Evolutionary conservation across 257 asterid genomes (phyloP), one percentile per base, ranked within the genome.

Genomic region (Solanum lignicaule): DNA sequence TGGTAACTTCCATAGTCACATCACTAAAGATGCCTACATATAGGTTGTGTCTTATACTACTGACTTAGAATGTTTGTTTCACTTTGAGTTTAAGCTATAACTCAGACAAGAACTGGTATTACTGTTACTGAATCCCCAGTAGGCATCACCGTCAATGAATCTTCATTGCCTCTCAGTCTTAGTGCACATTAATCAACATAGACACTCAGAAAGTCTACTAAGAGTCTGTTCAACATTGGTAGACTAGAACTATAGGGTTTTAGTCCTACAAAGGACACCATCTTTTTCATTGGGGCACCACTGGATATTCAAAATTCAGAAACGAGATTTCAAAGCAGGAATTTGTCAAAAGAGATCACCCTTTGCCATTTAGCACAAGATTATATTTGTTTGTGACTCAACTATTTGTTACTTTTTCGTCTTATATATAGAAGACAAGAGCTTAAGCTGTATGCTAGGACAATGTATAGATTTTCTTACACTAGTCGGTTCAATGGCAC

Each of bases 1-100:
- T 88, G 99, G 99, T 95, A 79, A 84, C 9, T 84, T 73, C 41
- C 69, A 82, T 82, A 82, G 43, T 82, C 12, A 1, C 27, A 29
- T 48, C 62, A 52, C 43, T 82, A 79, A 79, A 79, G 38, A 43
- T 79, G 33, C 69, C 41, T 29, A 31, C 69, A 4, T 16, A 48
- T 81, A 12, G 8, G 27, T 48, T 38, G 5, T 38, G 25, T 18
- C 9, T 10, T 21, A 23, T 72, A 16, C 35, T 43, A 79, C n/a
- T 43, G 65, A 27, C n/a, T 46, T 43, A 15, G 38, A 43, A 79
- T 66, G 27, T 81, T 65, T 10, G 72, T 48, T 36, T 38, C 29
- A 43, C 43, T 16, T 82, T 16, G 43, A 82, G 35, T 29, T 78
- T 81, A 46, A 73, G 85, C 39, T 81, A 32, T 29, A 29, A 48